A percentile compares a stretch with the other conserved stretches of the same genome.
These are phyloP conservation scores for Cymbopogon flexuosus DNA, from an alignment of 202 grass and related monocot genomes.

Conservation along the genomic window DNA sequence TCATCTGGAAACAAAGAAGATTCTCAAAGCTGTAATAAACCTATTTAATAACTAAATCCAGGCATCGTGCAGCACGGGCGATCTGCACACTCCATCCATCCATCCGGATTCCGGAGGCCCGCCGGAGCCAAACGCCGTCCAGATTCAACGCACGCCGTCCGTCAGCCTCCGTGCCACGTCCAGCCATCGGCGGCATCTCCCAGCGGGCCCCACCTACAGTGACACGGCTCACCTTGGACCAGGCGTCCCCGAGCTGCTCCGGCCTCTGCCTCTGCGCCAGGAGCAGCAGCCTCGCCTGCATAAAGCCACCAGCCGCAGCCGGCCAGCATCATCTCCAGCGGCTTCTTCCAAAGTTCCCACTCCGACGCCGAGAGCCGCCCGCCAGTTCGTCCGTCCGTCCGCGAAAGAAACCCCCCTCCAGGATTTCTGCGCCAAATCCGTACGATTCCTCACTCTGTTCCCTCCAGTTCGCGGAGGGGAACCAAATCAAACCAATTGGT, in stretches of 20 bases:
- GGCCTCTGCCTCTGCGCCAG: no score
- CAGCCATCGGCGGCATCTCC: not conserved
- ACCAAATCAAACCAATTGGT: not conserved
- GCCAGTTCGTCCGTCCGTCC: not conserved
- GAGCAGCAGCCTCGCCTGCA: not conserved
- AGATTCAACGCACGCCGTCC: conserved; percentile 17
- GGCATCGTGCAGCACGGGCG: no score
- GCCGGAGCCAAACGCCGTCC: conserved; percentile 1
- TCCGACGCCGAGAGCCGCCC: conserved; percentile 5
- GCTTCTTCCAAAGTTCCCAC: not conserved
- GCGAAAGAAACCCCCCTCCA: not conserved
- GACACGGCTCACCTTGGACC: not conserved
- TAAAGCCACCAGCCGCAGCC: not conserved
- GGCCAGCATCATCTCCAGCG: not conserved
- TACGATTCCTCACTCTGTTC: not conserved
- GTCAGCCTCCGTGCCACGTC: not conserved
- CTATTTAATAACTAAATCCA: no score
- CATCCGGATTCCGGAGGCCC: no score
- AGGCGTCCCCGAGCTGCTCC: accelerated
- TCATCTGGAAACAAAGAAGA: no score
- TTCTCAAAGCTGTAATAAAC: no score
- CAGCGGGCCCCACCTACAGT: accelerated
- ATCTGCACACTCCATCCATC: no score
- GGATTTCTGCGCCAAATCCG: not conserved
- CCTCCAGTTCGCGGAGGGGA: not conserved